Base-by-base conservation (phyloP, 2,329 filamentous ascomycete genomes). In the Neodidymelliopsis sp. region DNA sequence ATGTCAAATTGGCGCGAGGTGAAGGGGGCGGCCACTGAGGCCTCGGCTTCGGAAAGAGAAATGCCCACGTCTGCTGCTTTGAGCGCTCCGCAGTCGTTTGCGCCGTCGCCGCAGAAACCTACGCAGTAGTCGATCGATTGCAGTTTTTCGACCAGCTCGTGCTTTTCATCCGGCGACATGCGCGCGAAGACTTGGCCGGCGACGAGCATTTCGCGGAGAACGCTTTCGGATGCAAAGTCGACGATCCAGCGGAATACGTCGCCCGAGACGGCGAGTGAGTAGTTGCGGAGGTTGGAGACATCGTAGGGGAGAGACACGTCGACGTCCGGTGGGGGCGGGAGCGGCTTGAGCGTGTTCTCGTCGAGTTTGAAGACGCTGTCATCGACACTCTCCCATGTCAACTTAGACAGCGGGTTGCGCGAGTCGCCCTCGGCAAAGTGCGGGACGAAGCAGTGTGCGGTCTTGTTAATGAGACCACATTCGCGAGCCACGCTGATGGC, bases 81-180 rank as follows among this genome's bases (percentile, higher is more conserved):
- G 56, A 99, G 79, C 6, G 94, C 95, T 59, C 93, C 94, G 62
- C 94, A 99, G 71, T 99, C 94, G 68, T 99, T 99, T 19, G 94
- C 94, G 29, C 94, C 94, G 69, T 99, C 94, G 33, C 94, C 94
- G 65, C 94, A 99, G 75, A 99, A 99, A 20, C 94, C 94, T 59
- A 86, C 90, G 62, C 90, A 96, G 72, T 97, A 99, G 70, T 92
- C 93, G 57, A 99, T 91, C 62, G 89, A 93, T 71, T 99, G 95
- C 3, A 99, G 81, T 71, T 97, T 99, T 72, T 97, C 94, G 2
- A 99, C 91, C 2, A 99, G 79, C 72, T 99, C 95, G 68, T 97
- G 92, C 72, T 99, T 99, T 73, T 99, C 94, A 69, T 99, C 95
- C 0, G 94, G 95, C 2, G 93, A 97, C 94, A 99, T 99, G 61